Percentiles rank a stretch among this genome's conserved stretches.
phyloP scores from a whole-genome alignment of 2,329 filamentous ascomycete genomes.

The Pseudofabraea citricarpa region DNA sequence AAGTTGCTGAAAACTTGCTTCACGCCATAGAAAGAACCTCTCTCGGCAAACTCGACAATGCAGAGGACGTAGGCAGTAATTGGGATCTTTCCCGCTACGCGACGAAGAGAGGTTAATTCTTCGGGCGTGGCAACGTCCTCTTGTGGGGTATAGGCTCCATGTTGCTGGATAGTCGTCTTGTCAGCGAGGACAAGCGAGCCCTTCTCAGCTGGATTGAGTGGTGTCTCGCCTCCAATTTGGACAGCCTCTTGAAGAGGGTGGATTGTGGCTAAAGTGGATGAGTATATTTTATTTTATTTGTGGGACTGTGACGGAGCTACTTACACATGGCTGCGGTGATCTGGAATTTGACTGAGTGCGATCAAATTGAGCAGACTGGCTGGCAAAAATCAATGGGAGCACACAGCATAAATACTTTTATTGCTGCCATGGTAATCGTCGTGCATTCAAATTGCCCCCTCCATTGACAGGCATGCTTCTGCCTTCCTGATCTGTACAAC shows the following conservation, averaged over 20 bases:
- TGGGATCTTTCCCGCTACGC: conserved; percentile 60
- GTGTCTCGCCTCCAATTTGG: neutral
- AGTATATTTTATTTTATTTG: too few species aligned
- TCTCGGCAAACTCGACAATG: conserved; percentile 70
- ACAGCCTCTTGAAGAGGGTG: neutral
- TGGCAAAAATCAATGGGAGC: too few species aligned
- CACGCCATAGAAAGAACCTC: conserved; percentile 73
- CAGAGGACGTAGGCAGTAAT: conserved; percentile 66
- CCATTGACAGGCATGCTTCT: too few species aligned
- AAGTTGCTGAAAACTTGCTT: conserved; percentile 56
- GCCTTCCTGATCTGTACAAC: too few species aligned
- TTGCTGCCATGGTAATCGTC: too few species aligned
- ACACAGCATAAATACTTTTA: too few species aligned
- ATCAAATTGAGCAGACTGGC: too few species aligned
- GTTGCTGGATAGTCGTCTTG: neutral
- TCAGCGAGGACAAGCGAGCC: neutral
- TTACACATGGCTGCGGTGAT: too few species aligned
- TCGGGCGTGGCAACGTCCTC: conserved; percentile 42
- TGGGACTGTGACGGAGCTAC: too few species aligned
- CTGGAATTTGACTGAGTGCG: too few species aligned
- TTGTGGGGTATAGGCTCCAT: neutral
- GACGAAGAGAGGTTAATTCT: conserved; percentile 54
- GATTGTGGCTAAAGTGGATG: neutral
- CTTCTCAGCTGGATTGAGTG: neutral
- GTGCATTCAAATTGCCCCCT: too few species aligned